These are phyloP conservation scores for Barbarea vulgaris DNA, from an alignment of 345 rosid genomes.

Conservation along the genomic window DNA sequence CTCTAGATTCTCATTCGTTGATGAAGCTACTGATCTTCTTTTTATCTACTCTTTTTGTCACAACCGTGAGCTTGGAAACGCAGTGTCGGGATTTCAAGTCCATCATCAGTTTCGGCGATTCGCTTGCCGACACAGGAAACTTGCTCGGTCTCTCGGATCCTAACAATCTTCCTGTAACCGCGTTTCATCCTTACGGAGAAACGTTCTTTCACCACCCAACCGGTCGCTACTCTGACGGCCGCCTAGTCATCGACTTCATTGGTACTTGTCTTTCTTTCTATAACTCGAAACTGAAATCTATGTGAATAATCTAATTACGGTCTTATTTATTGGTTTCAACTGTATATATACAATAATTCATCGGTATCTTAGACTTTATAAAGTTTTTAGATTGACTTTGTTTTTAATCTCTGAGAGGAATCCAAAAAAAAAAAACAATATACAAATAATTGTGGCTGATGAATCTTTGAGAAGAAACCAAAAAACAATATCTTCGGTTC, in stretches of 20 bases:
- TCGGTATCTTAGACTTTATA: not conserved
- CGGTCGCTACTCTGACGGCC: slow-evolving; percentile 49
- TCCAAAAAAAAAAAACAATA: too few species aligned
- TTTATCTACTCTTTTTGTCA: not conserved
- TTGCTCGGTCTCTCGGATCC: slow-evolving; percentile 8
- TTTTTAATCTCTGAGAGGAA: not conserved
- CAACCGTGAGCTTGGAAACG: not conserved
- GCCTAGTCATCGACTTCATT: slow-evolving; percentile 50
- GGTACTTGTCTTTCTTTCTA: slow-evolving; percentile 26
- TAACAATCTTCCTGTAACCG: not conserved
- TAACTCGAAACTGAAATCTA: too few species aligned
- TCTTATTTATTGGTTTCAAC: not conserved
- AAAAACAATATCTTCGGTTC: too few species aligned
- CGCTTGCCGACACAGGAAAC: slow-evolving; percentile 52
- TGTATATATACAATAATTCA: too few species aligned
- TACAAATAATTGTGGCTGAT: too few species aligned
- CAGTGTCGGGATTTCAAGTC: not conserved
- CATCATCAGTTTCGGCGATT: slow-evolving; percentile 55
- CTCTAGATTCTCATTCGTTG: not conserved
- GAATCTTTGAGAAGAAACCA: too few species aligned
- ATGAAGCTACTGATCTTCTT: not conserved
- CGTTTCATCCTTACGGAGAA: slow-evolving; percentile 43
- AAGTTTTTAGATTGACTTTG: not conserved
- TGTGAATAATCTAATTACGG: too few species aligned
- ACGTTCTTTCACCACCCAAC: slow-evolving; percentile 45